Conservation (phyloP, 495 filamentous ascomycete species). For the Neurospora pannonica region DNA sequence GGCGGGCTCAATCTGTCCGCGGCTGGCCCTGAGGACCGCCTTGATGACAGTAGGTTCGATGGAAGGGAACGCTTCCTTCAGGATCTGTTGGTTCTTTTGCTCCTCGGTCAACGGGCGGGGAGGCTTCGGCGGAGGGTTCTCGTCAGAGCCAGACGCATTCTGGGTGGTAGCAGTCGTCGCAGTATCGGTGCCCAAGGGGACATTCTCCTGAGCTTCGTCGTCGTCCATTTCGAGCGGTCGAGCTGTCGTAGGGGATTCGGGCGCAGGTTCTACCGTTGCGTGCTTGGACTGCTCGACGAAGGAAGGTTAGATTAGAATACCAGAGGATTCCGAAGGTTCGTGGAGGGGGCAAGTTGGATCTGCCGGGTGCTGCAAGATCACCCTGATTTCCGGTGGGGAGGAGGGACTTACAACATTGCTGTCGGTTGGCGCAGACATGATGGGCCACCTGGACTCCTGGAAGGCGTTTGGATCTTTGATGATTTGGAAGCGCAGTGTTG, state of each 20-base stretch:
- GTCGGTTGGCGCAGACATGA: slow-evolving; percentile 35
- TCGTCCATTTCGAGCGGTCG: slow-evolving; percentile 80
- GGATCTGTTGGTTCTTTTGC: slow-evolving; percentile 75
- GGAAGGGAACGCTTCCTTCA: slow-evolving; percentile 87
- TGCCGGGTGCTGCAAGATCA: background rate
- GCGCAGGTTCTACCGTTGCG: slow-evolving; percentile 16
- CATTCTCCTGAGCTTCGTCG: slow-evolving; percentile 61
- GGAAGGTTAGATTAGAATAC: background rate
- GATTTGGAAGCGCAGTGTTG: background rate
- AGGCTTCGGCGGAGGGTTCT: slow-evolving; percentile 69
- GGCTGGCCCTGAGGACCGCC: slow-evolving; percentile 78
- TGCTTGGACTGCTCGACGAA: slow-evolving; percentile 23
- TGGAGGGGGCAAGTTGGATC: background rate
- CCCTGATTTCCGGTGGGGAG: background rate
- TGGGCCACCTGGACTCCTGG: background rate
- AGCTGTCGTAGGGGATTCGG: slow-evolving; percentile 81
- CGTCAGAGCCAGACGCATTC: slow-evolving; percentile 30
- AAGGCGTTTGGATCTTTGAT: background rate
- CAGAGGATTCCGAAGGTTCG: slow-evolving; percentile 4
- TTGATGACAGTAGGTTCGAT: slow-evolving; percentile 77
- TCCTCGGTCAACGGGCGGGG: slow-evolving; percentile 74
- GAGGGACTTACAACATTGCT: slow-evolving; percentile 23
- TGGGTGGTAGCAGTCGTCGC: slow-evolving; percentile 29
- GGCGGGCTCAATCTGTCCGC: slow-evolving; percentile 81
- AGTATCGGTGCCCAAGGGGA: slow-evolving; percentile 30